A percentile compares a stretch with the other conserved stretches of the same genome.
Evolutionary conservation across 2,329 filamentous ascomycete genomes (phyloP).

Genomic region (Furcasterigmium furcatum): DNA sequence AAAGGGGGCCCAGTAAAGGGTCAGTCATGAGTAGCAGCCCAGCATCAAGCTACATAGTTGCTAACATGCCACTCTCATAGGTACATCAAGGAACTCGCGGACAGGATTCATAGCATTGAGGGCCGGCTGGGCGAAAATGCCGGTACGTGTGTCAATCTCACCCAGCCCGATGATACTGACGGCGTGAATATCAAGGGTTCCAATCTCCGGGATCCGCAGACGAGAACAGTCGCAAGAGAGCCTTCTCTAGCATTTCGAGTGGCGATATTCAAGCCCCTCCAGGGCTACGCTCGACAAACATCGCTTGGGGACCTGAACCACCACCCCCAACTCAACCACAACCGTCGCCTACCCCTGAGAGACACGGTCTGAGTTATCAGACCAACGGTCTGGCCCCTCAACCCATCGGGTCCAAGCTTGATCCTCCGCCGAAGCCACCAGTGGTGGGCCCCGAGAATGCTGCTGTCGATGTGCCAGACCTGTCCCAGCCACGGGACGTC

Average conservation of each 20-base stretch:
- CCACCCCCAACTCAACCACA: slow-evolving; percentile 32
- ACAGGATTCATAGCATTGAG: slow-evolving; percentile 79
- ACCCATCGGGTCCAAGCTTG: slow-evolving; percentile 33
- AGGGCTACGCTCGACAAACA: slow-evolving; percentile 26
- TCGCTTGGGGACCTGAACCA: slow-evolving; percentile 39
- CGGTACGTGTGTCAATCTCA: background rate
- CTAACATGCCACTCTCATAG: slow-evolving; percentile 32
- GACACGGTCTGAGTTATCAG: slow-evolving; percentile 26
- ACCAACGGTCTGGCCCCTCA: slow-evolving; percentile 43
- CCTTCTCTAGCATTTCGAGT: slow-evolving; percentile 30
- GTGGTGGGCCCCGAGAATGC: slow-evolving; percentile 27
- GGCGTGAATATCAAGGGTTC: slow-evolving; percentile 32
- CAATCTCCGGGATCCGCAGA: slow-evolving; percentile 3
- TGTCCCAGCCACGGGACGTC: slow-evolving; percentile 29
- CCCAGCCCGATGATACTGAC: too few relatives aligned
- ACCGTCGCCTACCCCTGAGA: slow-evolving; percentile 30
- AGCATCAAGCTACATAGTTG: background rate
- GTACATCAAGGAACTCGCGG: slow-evolving; percentile 89
- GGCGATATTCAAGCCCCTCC: slow-evolving; percentile 33
- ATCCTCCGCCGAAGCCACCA: slow-evolving; percentile 30
- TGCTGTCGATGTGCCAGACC: slow-evolving; percentile 28
- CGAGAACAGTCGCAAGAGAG: slow-evolving; percentile 23
- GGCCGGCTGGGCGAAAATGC: slow-evolving; percentile 55
- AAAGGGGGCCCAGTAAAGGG: slow-evolving; percentile 86
- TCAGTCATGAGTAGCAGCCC: slow-evolving; percentile 31